Base-by-base conservation (phyloP, 345 rosid species). In the Salix viminalis region DNA sequence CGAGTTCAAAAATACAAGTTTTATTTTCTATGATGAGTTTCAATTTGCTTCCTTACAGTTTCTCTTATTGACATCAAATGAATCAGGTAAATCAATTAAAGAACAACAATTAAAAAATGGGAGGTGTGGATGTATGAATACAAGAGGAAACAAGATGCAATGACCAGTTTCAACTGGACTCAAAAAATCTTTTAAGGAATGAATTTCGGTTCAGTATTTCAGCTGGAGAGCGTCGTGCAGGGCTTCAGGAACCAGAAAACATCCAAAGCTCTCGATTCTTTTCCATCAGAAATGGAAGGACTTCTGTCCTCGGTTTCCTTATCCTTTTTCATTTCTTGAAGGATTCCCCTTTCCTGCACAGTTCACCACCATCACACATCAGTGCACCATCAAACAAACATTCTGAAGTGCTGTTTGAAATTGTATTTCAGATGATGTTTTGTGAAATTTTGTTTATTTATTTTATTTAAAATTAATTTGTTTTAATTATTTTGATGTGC, bases 171-270 rank as follows among this genome's bases (percentile, higher is more conserved):
- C 54, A 68, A 42, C n/a, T 16, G 4, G 44, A 65, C 67, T 16
- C 3, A 23, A 69, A 16, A 50, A 81, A 68, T 24, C 56, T 79
- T 76, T 46, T 60, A 83, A 87, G 65, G 75, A 85, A 83, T 76
- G 73, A 48, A 80, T 65, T 24, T n/a, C 11, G 15, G 7, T 21
- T n/a, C 19, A 1, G 19, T 28, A 67, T 70, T 75, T 80, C 68
- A 87, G 79, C 82, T 83, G 13, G 93, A 86, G 39, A 87, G 76
- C 65, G 97, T 83, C 65, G 97, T 83, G 90, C 98, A 96, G 78
- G 99, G 99, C 88, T 96, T 93, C 78, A 93, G 79, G 85, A 96
- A 90, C 98, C 99, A 96, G 70, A 93, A 91, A 70, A 96, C 89
- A 72, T 92, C 94, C 69, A 90, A 82, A 6, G 86, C 84, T 68